Conservation (phyloP, 176 grass and related monocot species). For the Oryza meyeriana region DNA sequence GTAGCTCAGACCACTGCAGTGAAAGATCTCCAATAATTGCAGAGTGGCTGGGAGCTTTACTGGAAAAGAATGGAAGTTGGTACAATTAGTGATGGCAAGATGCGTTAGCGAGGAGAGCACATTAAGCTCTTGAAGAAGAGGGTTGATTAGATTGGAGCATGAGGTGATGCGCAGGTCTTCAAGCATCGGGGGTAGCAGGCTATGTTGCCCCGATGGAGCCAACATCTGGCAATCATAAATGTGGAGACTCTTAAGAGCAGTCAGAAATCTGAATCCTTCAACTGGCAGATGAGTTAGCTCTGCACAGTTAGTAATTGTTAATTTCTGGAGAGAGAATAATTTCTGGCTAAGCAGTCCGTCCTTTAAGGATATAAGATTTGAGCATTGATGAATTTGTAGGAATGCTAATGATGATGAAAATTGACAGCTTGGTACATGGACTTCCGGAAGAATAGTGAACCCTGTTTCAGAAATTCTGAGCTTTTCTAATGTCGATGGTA, state of each 20-base stretch:
- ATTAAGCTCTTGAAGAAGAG: constrained; percentile 48
- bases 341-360: constrained; percentile 47
- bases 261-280: constrained; percentile 48
- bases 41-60: constrained; percentile 43
- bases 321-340: constrained; percentile 38
- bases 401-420: constrained; percentile 35
- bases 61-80: constrained; percentile 49
- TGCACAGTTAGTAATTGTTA: constrained; percentile 50
- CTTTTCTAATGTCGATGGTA: constrained; percentile 51
- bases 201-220: constrained; percentile 26
- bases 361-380: constrained; percentile 58
- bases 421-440: constrained; percentile 22
- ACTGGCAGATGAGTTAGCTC: constrained; percentile 44
- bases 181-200: constrained; percentile 36
- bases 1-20: constrained; percentile 39
- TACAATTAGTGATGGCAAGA: constrained; percentile 41
- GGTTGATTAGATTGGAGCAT: constrained; percentile 53
- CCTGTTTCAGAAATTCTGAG: constrained; percentile 62
- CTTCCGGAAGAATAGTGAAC: constrained; percentile 46
- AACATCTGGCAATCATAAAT: constrained; percentile 56
- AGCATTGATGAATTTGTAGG: constrained; percentile 56
- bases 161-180: constrained; percentile 59
- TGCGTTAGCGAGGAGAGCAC: constrained; percentile 35
- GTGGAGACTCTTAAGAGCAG: constrained; percentile 53
- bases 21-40: constrained; percentile 46